These are phyloP conservation scores for Pterocarpus macrocarpus DNA, from an alignment of 306 rosid genomes.

Conservation along the genomic window DNA sequence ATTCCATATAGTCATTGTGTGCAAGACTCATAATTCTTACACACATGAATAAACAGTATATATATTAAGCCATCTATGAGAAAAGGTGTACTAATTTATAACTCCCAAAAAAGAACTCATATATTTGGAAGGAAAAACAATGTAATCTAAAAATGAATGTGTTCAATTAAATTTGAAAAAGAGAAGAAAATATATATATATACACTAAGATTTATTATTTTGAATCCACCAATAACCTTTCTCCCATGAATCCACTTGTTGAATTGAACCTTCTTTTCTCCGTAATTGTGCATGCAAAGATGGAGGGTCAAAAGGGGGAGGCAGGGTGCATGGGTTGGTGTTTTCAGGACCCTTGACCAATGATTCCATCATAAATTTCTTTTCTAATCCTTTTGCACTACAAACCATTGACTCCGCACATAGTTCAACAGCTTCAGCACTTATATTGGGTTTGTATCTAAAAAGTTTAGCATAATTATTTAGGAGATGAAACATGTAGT, in stretches of 20 bases:
- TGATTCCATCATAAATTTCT: constrained; percentile 73
- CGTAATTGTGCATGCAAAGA: constrained; percentile 54
- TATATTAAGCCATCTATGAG: constrained; percentile 15
- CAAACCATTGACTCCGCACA: constrained; percentile 88
- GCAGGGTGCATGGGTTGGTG: constrained; percentile 70
- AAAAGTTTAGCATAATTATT: constrained; percentile 71
- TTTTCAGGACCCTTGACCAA: constrained; percentile 72
- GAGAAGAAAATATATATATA: not conserved
- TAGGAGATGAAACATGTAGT: constrained; percentile 84
- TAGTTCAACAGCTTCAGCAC: constrained; percentile 60
- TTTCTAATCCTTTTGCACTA: constrained; percentile 53
- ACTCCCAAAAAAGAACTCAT: not conserved
- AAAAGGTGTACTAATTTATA: constrained; percentile 6
- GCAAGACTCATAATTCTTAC: not conserved
- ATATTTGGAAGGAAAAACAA: not conserved
- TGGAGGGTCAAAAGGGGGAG: constrained; percentile 79
- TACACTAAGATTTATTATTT: constrained; percentile 46
- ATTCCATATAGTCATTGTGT: not conserved
- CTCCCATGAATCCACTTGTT: constrained; percentile 68
- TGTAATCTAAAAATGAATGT: not conserved
- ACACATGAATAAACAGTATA: not conserved
- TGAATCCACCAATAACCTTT: constrained; percentile 58
- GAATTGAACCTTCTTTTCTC: constrained; percentile 56
- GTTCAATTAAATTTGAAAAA: not conserved
- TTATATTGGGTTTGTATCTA: constrained; percentile 65